phyloP scores from a whole-genome alignment of 2,329 filamentous ascomycete genomes.

The Seiridium unicorne region DNA sequence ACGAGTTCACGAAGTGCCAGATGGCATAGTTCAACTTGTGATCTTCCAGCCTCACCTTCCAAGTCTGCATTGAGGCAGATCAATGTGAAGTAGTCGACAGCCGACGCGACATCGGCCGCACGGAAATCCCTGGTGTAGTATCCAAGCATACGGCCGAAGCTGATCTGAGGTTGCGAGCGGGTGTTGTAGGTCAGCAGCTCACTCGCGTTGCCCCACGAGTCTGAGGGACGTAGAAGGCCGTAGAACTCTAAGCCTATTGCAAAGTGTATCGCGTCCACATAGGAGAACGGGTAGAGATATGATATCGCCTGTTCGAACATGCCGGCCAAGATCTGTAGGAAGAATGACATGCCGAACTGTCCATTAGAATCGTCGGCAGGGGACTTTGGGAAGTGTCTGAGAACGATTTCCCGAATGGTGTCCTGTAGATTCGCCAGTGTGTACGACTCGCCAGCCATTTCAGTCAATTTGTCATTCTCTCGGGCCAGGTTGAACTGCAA shows the following conservation, averaged over 20 bases:
- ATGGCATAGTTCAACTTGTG: constrained; percentile 81
- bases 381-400: constrained; percentile 84
- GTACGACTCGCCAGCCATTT: constrained; percentile 66
- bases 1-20: constrained; percentile 91
- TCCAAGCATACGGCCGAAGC: constrained; percentile 90
- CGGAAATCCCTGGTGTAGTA: constrained; percentile 97
- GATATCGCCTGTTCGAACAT: constrained; percentile 93
- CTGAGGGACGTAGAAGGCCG: constrained; percentile 81
- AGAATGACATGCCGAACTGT: constrained; percentile 88
- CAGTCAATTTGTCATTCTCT: constrained; percentile 61
- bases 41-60: constrained; percentile 68
- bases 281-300: constrained; percentile 88
- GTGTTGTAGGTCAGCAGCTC: constrained; percentile 68
- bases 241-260: constrained; percentile 87
- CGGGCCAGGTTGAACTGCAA: constrained; percentile 68
- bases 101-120: constrained; percentile 81
- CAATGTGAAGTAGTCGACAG: constrained; percentile 88
- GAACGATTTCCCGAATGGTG: constrained; percentile 83
- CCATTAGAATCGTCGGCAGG: constrained; percentile 71
- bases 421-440: constrained; percentile 68
- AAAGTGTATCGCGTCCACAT: constrained; percentile 93
- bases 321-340: constrained; percentile 84
- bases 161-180: constrained; percentile 75
- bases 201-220: constrained; percentile 71
- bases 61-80: constrained; percentile 91